Evolutionary conservation across 2,329 filamentous ascomycete species (phyloP), one percentile per base, ranked within the genome.

Genomic region (Fusarium tupiense): DNA sequence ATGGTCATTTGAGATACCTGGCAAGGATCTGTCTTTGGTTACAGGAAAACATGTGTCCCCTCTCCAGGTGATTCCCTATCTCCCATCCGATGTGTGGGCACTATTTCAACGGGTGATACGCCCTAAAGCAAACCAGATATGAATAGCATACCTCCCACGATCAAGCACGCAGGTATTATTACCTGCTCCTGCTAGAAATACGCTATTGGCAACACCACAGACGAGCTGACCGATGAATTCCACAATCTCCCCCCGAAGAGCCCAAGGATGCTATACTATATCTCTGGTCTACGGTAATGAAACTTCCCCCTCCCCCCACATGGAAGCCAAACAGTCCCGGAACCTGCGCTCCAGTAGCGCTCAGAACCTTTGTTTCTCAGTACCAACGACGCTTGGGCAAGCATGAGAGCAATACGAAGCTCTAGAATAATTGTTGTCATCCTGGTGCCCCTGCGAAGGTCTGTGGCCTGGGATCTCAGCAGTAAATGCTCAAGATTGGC

Each of bases 391-490:
- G 2, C 6, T 24, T 20, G 17, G 4, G 16, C 8, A 35, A 52
- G 4, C 5, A 35, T 20, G 12, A 24, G n/a, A 24, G 17, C 17
- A 16, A 2, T 8, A 2, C 2, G 17, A 20, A 4, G 1, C n/a
- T 35, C 12, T 24, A 2, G 12, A 2, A 11, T 1, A 37, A 24
- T 12, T 20, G 8, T 6, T 53, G 2, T 3, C n/a, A 24, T 37
- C 1, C n/a, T 37, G 8, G 17, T 6, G 1, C 6, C 17, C 17
- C 3, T 1, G 13, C 8, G 4, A 26, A 20, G 12, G 8, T 5
- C n/a, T 5, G 5, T 16, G 31, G 10, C 17, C 31, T 20, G 13
- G 2, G 12, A 37, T 35, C 12, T 26, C 4, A 20, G n/a, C 8
- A 35, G 31, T 4, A 35, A 35, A 35, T 16, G 1, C 8, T 14